Percentiles rank a stretch among this genome's conserved stretches.
These are phyloP conservation scores for Flagelloscypha sp. DNA, from an alignment of 768 basidiomycete genomes.

Conservation along the genomic window DNA sequence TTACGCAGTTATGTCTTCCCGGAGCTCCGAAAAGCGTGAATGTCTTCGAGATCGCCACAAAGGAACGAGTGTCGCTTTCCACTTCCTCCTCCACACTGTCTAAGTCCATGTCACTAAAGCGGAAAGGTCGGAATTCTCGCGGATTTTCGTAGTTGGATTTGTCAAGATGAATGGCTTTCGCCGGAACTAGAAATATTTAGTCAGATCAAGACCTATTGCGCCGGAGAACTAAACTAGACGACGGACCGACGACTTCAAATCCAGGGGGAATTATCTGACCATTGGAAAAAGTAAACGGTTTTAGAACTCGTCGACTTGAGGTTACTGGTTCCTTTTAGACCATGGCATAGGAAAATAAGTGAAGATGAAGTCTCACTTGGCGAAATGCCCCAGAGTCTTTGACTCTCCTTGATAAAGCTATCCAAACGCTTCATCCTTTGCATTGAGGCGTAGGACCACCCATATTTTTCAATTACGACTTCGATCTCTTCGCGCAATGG, in stretches of 20 bases:
- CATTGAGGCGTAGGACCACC: conserved; percentile 21
- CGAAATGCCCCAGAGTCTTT: conserved; percentile 15
- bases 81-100: conserved; percentile 11
- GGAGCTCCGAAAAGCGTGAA: conserved; percentile 25
- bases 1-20: too few relatives aligned
- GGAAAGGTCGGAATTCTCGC: conserved; percentile 31
- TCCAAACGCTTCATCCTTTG: conserved; percentile 22
- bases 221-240: too few relatives aligned
- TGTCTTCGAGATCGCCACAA: conserved; percentile 26
- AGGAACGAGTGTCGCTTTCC: too few relatives aligned
- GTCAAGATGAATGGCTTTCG: conserved; percentile 24
- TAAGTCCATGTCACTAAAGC: conserved; percentile 25
- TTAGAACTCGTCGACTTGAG: conserved; percentile 20
- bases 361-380: conserved; percentile 6
- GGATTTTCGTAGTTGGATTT: conserved; percentile 25
- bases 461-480: conserved; percentile 16
- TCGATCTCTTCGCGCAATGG: conserved; percentile 25
- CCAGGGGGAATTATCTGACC: conserved; percentile 33
- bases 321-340: too few relatives aligned
- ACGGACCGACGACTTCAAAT: conserved; percentile 29
- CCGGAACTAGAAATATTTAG: too few relatives aligned
- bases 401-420: conserved; percentile 27
- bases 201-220: too few relatives aligned
- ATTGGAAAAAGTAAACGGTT: conserved; percentile 36
- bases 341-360: too few relatives aligned